phyloP scores from a whole-genome alignment of 108 stramenopile genomes.

The Chaetoceros tenuissimus region DNA sequence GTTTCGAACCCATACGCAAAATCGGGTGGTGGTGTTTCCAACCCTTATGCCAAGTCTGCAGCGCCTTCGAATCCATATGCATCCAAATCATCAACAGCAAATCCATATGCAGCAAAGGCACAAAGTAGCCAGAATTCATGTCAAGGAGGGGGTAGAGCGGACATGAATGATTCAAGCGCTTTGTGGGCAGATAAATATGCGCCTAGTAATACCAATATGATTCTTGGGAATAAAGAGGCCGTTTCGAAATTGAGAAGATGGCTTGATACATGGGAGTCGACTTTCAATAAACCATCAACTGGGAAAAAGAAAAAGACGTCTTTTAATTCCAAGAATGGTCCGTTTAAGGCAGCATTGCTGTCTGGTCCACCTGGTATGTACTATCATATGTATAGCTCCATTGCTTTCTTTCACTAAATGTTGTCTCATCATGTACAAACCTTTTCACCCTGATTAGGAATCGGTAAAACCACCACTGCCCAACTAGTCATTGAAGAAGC shows the following conservation, averaged over 20 bases:
- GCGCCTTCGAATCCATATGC: constrained; percentile 5
- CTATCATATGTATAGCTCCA: no score
- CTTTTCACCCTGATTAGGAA: no score
- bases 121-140: background rate
- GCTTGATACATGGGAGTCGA: constrained; percentile 79
- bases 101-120: background rate
- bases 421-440: no score
- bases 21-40: constrained; percentile 10
- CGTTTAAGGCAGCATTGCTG: constrained; percentile 84
- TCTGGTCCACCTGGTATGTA: constrained; percentile 98
- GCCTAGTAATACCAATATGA: constrained; percentile 50
- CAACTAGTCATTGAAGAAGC: constrained; percentile 71
- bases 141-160: constrained; percentile 3
- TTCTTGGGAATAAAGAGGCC: constrained; percentile 71
- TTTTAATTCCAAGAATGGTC: constrained; percentile 35
- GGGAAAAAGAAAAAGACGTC: constrained; percentile 30
- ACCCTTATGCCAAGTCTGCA: constrained; percentile 21
- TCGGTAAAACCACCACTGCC: constrained; percentile 93
- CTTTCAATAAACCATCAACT: constrained; percentile 42
- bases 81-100: constrained; percentile 3
- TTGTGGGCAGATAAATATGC: constrained; percentile 94
- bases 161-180: constrained; percentile 16
- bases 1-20: constrained; percentile 55
- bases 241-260: constrained; percentile 45
- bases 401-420: no score